Conservation (phyloP, 371 early-diverging fungal species). For the Actinomortierella wolfii region DNA sequence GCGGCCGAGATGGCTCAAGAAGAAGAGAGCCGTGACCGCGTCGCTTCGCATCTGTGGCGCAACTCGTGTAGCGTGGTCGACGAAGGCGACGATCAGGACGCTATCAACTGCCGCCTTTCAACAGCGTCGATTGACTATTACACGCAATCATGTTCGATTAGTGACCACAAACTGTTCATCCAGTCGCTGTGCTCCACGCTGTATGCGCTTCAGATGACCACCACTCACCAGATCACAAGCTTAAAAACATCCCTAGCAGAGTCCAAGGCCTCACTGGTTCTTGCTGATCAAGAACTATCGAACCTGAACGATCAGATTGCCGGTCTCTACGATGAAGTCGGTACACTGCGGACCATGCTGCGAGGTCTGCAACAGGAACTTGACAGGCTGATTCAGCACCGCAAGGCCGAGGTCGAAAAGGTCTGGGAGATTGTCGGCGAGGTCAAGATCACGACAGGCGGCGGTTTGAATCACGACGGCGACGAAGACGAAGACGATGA, state of each 20-base stretch:
- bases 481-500: conserved; percentile 15
- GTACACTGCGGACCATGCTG: conserved; percentile 59
- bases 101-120: conserved; percentile 31
- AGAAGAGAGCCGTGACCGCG: conserved; percentile 20
- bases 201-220: conserved; percentile 59
- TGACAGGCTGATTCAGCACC: conserved; percentile 57
- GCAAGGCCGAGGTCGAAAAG: conserved; percentile 64
- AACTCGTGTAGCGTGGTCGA: conserved; percentile 43
- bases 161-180: conserved; percentile 41
- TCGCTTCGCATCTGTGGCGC: conserved; percentile 32
- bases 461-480: conserved; percentile 6
- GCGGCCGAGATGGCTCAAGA: conserved; percentile 49
- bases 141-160: conserved; percentile 43
- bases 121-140: conserved; percentile 43
- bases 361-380: conserved; percentile 58
- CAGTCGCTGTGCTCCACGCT: conserved; percentile 61
- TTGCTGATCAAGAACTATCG: conserved; percentile 56
- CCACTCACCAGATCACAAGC: conserved; percentile 50
- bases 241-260: conserved; percentile 48
- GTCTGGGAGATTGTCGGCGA: conserved; percentile 68
- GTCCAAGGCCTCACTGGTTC: conserved; percentile 51
- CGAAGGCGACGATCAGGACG: conserved; percentile 41
- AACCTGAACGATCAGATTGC: conserved; percentile 55
- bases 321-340: conserved; percentile 59
- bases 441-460: conserved; percentile 39